Base-by-base conservation (phyloP, 805 yeast species). In the Pichia eremophila region DNA sequence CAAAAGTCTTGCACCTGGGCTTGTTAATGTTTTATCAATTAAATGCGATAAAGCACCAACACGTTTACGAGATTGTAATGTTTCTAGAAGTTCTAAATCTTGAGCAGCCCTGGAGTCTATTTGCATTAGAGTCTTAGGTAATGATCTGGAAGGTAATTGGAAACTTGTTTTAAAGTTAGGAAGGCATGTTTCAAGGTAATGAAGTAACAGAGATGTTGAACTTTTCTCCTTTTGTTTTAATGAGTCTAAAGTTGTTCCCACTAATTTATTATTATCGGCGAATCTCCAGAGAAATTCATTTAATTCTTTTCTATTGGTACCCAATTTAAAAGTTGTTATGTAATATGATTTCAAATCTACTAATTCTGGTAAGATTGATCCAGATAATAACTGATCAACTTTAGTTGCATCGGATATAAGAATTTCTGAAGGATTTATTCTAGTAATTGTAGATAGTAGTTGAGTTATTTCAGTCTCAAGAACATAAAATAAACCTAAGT, bases 371-470 rank as follows among this genome's bases (percentile, higher is more conserved):
- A 73, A 74, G 83, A 84, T 77, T 4, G 64, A 54, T 0, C 84
- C 82, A 35, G 60, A 58, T 15, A 69, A 64, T 1, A 78, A 51
- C 6, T 67, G 60, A 3, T 67, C 68, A 0, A 60, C 48, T 25
- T 72, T 67, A 9, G 77, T 61, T 0, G 67, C 69, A 40, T 73
- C 74, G 25, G 77, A 71, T 4, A 90, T 57, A 11, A 91, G 57
- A 14, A 91, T 77, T 57, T 91, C 99, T 36, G 81, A 75, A 0
- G 99, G 98, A 43, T 73, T 73, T 8, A 93, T 79, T 49, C 97
- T 72, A 0, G 91, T 72, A 1, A 93, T 67, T 39, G 87, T 87
- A 7, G 93, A 75, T 44, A 81, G 72, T 4, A 90, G 64, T 27
- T 80, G 82, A 6, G 71, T 74, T 19, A 82, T 58, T 1, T 74